phyloP scores from a whole-genome alignment of 2,329 filamentous ascomycete species.

The Parafenestella ontariensis region DNA sequence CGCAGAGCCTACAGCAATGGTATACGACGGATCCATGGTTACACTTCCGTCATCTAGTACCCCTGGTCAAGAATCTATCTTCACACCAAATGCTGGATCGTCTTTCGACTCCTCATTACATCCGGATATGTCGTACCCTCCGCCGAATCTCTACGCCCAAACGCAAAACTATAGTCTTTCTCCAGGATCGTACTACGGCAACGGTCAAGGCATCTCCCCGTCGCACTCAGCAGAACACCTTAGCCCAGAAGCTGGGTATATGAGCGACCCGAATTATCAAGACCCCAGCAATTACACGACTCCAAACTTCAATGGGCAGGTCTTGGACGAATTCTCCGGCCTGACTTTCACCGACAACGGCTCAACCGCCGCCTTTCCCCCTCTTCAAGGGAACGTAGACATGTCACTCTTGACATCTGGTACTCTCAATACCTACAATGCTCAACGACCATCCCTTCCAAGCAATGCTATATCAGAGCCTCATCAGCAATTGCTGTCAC shows the following conservation, averaged over 20 bases:
- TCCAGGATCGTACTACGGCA: conserved; percentile 35
- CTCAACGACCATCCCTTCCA: conserved; percentile 31
- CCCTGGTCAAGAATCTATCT: conserved; percentile 36
- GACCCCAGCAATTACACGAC: conserved; percentile 43
- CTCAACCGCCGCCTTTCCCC: conserved; percentile 25
- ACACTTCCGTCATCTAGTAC: conserved; percentile 27
- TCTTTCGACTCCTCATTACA: conserved; percentile 47
- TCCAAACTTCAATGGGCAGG: conserved; percentile 39
- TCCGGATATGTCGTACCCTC: conserved; percentile 42
- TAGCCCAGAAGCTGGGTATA: conserved; percentile 45
- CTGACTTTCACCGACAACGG: conserved; percentile 39
- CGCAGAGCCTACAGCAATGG: conserved; percentile 44
- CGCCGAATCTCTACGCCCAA: conserved; percentile 34
- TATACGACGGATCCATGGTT: conserved; percentile 40
- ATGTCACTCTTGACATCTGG: conserved; percentile 39
- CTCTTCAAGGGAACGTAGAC: conserved; percentile 31
- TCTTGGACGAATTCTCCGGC: conserved; percentile 39
- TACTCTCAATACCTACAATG: conserved; percentile 39
- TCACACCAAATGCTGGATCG: conserved; percentile 41
- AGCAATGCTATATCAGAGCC: conserved; percentile 31
- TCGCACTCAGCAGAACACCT: conserved; percentile 49
- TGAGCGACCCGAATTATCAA: conserved; percentile 43
- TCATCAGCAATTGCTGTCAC: conserved; percentile 45
- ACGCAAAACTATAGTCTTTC: conserved; percentile 39
- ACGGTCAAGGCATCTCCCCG: conserved; percentile 45